Evolutionary conservation across 2,329 filamentous ascomycete species (phyloP), one percentile per base, ranked within the genome.

Genomic region (Juglanconis juglandina): DNA sequence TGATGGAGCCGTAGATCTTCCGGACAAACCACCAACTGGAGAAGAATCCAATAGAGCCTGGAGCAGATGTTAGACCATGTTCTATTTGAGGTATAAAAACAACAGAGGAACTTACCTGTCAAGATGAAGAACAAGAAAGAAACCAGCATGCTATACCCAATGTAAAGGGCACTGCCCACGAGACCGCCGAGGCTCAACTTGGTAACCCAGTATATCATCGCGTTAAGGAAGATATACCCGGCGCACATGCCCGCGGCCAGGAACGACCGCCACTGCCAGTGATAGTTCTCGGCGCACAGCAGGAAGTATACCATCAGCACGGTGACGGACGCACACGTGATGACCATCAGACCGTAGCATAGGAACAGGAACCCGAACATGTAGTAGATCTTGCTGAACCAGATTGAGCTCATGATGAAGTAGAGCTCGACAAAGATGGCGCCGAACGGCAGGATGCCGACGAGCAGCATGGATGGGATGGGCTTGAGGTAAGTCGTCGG

Each of bases 291-390:
- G 0, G 91, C 88, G 72, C 94, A 98, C 13, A 99, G 86, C 67
- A 99, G 74, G 80, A 98, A 98, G 77, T 99, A 99, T 0, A 97
- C 91, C 83, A 98, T 88, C 17, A 99, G 80, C 8, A 98, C 88
- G 1, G 95, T 98, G 46, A 96, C 94, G 1, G 93, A 89, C 0
- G 94, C 94, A 61, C 90, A 92, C 1, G 95, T 98, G 68, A 96
- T 90, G 68, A 98, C 92, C 92, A 99, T 97, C 53, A 99, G 84
- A 10, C 91, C 93, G 71, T 96, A 99, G 81, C 93, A 97, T 59
- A 99, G 84, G 81, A 99, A 99, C 41, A 99, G 80, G 82, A 99
- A 99, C 30, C 95, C 95, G 70, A 99, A 99, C 95, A 99, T 99
- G 83, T 99, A 99, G 82, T 99, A 99, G 66, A 99, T 95, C 76